Evolutionary conservation across 176 grass and related monocot species (phyloP).

Genomic region (Triticum dicoccoides): DNA sequence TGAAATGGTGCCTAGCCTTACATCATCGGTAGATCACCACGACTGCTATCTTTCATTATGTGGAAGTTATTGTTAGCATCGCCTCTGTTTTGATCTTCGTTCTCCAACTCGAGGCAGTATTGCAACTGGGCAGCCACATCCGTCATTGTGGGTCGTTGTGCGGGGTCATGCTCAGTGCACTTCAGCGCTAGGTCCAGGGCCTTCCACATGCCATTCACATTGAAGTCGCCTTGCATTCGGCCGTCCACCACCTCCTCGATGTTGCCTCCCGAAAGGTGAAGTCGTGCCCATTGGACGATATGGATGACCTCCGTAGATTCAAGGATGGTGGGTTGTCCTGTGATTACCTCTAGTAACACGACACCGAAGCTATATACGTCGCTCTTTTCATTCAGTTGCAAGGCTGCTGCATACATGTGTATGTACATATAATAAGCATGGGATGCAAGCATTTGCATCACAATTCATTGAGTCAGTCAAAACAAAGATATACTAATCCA

Average conservation of each 20-base stretch:
- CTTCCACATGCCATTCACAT: slow-evolving; percentile 57
- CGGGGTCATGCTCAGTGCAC: slow-evolving; percentile 12
- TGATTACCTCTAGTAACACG: slow-evolving; percentile 42
- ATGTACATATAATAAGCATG: background rate
- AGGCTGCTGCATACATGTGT: background rate
- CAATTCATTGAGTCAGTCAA: background rate
- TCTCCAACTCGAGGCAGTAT: slow-evolving; percentile 48
- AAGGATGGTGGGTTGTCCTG: slow-evolving; percentile 31
- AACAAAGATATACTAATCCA: background rate
- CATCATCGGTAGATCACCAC: too few relatives aligned
- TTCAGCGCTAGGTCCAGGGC: slow-evolving; percentile 45
- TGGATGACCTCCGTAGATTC: background rate
- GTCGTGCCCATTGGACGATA: slow-evolving; percentile 36
- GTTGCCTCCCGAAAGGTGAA: slow-evolving; percentile 10
- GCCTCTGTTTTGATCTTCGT: background rate
- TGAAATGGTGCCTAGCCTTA: too few relatives aligned
- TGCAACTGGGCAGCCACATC: slow-evolving; percentile 46
- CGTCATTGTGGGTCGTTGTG: slow-evolving; percentile 46
- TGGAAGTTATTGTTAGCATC: background rate
- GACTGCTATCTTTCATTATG: too few relatives aligned
- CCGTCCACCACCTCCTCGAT: slow-evolving; percentile 47
- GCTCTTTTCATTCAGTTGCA: slow-evolving; percentile 23
- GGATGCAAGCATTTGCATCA: background rate
- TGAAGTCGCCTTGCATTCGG: slow-evolving; percentile 16
- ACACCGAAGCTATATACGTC: slow-evolving; percentile 66